Percentiles rank a stretch among this genome's conserved stretches.
Conservation (phyloP, 1,139 yeast genomes). For the Yamadazyma jaroonii region DNA sequence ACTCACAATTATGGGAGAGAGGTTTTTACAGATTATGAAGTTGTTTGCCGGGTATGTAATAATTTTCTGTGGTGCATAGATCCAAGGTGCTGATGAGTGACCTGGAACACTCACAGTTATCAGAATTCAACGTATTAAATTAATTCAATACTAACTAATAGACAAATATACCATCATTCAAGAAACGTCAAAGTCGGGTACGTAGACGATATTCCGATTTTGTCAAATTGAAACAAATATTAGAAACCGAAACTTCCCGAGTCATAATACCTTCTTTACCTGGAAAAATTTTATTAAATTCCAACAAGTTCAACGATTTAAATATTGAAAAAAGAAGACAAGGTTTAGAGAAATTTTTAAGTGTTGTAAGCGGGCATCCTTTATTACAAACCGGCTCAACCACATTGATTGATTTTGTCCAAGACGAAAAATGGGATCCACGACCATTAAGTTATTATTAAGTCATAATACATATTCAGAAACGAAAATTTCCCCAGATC, state of each 20-base stretch:
- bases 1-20: constrained; percentile 72
- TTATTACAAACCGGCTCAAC: constrained; percentile 87
- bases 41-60: constrained; percentile 57
- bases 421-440: constrained; percentile 79
- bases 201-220: constrained; percentile 90
- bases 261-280: constrained; percentile 88
- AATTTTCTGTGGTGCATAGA: too few relatives aligned
- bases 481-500: not conserved
- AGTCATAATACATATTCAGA: not conserved
- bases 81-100: too few relatives aligned
- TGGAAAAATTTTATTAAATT: constrained; percentile 70
- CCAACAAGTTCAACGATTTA: constrained; percentile 74
- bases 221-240: constrained; percentile 70
- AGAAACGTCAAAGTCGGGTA: constrained; percentile 61
- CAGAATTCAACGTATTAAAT: not conserved
- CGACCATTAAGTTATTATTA: constrained; percentile 18
- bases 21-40: constrained; percentile 88
- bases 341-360: constrained; percentile 79
- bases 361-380: constrained; percentile 90
- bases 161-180: constrained; percentile 85
- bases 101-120: not conserved
- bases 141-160: constrained; percentile 14
- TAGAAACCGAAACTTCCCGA: constrained; percentile 72
- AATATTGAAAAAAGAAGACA: constrained; percentile 81
- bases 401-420: constrained; percentile 79